These are phyloP conservation scores for Pleurotus ostreatus DNA, from an alignment of 768 basidiomycete genomes.

Conservation along the genomic window DNA sequence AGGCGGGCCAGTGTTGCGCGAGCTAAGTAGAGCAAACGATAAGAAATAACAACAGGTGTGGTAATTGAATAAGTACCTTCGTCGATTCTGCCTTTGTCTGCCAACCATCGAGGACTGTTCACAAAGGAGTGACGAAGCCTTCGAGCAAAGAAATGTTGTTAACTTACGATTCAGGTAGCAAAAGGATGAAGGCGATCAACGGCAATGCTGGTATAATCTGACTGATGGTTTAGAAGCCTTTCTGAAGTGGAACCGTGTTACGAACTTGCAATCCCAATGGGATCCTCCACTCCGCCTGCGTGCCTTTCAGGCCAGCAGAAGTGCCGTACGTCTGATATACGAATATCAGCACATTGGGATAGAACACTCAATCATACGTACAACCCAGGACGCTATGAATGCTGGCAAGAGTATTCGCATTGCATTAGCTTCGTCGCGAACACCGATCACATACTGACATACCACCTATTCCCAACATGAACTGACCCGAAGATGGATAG, in stretches of 20 bases:
- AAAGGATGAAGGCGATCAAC: constrained; percentile 43
- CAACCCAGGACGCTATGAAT: constrained; percentile 46
- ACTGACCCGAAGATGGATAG: constrained; percentile 15
- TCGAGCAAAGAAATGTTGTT: too few relatives aligned
- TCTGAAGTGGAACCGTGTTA: background rate
- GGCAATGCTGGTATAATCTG: constrained; percentile 45
- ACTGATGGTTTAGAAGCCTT: background rate
- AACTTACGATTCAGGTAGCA: constrained; percentile 27
- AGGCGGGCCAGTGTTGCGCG: constrained; percentile 42
- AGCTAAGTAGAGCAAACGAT: constrained; percentile 16
- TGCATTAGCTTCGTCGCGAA: background rate
- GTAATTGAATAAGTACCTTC: constrained; percentile 26
- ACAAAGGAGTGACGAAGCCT: background rate
- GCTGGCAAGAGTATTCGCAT: constrained; percentile 22
- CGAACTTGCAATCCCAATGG: constrained; percentile 39
- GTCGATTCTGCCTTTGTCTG: constrained; percentile 44
- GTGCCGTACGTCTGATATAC: constrained; percentile 33
- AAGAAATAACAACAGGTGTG: too few relatives aligned
- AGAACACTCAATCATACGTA: constrained; percentile 8
- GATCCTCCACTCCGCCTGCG: constrained; percentile 45
- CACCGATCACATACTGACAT: background rate
- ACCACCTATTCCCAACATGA: constrained; percentile 49
- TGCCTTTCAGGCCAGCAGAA: constrained; percentile 32
- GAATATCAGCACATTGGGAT: background rate
- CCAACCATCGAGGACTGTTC: constrained; percentile 45